Conservation (phyloP, 2,329 filamentous ascomycete genomes). For the Cytospora schulzeri region DNA sequence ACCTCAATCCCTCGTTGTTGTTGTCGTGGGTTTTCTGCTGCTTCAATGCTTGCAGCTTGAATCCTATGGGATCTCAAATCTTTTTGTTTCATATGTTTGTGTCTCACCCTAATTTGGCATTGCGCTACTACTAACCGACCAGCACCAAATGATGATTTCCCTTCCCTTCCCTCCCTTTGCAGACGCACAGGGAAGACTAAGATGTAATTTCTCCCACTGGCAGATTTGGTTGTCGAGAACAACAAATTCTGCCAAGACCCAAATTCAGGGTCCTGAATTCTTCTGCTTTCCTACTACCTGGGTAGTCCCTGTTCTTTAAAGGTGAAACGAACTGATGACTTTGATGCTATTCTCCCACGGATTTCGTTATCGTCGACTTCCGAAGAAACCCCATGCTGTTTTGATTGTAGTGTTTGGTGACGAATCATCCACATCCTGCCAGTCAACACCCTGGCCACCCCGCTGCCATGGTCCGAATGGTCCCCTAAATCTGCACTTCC, state of each 20-base stretch:
- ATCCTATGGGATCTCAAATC: no score
- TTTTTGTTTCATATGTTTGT: not conserved
- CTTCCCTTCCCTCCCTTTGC: not conserved
- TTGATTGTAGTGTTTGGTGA: not conserved
- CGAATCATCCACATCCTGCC: not conserved
- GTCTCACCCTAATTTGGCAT: conserved; percentile 15
- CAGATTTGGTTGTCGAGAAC: not conserved
- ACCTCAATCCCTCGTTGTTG: not conserved
- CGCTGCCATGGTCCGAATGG: not conserved
- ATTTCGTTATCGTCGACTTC: conserved; percentile 15
- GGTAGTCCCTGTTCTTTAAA: not conserved
- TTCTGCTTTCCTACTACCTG: not conserved
- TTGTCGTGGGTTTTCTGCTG: not conserved
- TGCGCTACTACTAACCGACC: not conserved
- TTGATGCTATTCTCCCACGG: not conserved
- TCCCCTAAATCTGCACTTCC: no score
- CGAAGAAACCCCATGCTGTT: conserved; percentile 4
- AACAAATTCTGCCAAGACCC: not conserved
- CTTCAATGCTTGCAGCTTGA: conserved; percentile 3
- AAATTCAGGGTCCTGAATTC: conserved; percentile 10
- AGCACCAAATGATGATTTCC: not conserved
- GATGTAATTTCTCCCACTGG: conserved; percentile 5
- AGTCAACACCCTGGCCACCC: no score
- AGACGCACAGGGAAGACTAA: not conserved
- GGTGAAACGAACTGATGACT: conserved; percentile 18